phyloP scores from a whole-genome alignment of 495 filamentous ascomycete species.

The Echria macrotheca region DNA sequence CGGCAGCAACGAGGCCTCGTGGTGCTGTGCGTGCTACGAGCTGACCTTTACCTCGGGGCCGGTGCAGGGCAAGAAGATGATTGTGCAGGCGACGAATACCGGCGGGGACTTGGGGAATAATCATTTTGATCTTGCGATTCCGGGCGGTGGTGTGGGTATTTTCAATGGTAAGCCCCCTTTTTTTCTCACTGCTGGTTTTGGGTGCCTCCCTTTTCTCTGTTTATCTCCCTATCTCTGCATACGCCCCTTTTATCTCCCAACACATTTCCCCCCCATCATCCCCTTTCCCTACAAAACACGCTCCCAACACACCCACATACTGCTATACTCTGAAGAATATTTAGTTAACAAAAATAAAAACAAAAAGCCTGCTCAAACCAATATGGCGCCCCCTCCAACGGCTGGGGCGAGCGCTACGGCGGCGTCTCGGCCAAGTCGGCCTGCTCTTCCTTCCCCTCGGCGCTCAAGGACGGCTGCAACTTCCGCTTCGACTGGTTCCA shows the following conservation, averaged over 20 bases:
- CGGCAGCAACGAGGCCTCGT: slow-evolving; percentile 47
- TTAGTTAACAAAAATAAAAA: no score
- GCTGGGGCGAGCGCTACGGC: slow-evolving; percentile 61
- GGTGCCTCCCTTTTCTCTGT: neutral
- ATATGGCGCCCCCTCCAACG: slow-evolving; percentile 51
- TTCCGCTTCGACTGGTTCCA: slow-evolving; percentile 67
- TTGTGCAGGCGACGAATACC: slow-evolving; percentile 65
- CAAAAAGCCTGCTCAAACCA: slow-evolving; percentile 53
- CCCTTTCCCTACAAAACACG: no score
- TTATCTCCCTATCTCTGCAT: no score
- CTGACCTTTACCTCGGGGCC: slow-evolving; percentile 57
- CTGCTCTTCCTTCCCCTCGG: slow-evolving; percentile 51
- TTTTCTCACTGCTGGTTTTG: neutral
- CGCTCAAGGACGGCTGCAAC: slow-evolving; percentile 57
- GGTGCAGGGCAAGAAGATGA: slow-evolving; percentile 55
- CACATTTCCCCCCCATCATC: no score
- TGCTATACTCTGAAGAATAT: no score
- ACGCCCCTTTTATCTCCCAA: no score
- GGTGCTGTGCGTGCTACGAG: slow-evolving; percentile 68
- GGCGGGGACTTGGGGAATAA: slow-evolving; percentile 53
- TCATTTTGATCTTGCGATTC: slow-evolving; percentile 62
- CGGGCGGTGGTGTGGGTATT: slow-evolving; percentile 60
- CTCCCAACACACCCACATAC: no score
- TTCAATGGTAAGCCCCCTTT: slow-evolving; percentile 45
- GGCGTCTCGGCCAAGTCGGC: slow-evolving; percentile 47